Conservation (phyloP, 2,329 filamentous ascomycete genomes). For the Hyphodiscus sp. region DNA sequence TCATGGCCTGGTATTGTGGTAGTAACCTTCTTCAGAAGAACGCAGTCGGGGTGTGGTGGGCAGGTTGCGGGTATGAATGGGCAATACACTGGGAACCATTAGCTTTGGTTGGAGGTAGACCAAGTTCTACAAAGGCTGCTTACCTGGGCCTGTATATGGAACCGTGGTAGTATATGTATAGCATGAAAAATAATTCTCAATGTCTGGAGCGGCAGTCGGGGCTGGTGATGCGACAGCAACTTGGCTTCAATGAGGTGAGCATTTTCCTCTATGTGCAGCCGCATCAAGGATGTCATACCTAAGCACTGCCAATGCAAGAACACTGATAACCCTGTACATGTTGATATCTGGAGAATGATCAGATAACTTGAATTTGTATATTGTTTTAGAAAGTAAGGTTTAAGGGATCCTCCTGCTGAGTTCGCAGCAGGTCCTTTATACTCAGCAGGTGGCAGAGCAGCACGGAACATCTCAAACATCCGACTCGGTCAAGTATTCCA, state of each 20-base stretch:
- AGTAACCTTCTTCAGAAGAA: slow-evolving; percentile 5
- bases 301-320: not conserved
- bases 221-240: not conserved
- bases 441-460: not conserved
- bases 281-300: no score
- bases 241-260: not conserved
- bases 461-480: not conserved
- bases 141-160: slow-evolving; percentile 13
- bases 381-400: not conserved
- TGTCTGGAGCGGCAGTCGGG: not conserved
- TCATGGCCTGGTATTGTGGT: slow-evolving; percentile 11
- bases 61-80: slow-evolving; percentile 6
- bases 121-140: not conserved
- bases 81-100: slow-evolving; percentile 9
- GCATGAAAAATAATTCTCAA: not conserved
- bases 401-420: not conserved
- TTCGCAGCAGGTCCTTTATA: not conserved
- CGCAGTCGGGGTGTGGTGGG: slow-evolving; percentile 8
- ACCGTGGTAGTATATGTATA: slow-evolving; percentile 9
- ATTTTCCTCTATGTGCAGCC: not conserved
- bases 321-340: not conserved
- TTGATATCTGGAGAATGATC: not conserved
- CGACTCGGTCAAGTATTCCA: not conserved
- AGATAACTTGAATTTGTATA: not conserved
- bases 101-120: not conserved